phyloP scores from a whole-genome alignment of 805 yeast species.

The Lipomyces yamadae region DNA sequence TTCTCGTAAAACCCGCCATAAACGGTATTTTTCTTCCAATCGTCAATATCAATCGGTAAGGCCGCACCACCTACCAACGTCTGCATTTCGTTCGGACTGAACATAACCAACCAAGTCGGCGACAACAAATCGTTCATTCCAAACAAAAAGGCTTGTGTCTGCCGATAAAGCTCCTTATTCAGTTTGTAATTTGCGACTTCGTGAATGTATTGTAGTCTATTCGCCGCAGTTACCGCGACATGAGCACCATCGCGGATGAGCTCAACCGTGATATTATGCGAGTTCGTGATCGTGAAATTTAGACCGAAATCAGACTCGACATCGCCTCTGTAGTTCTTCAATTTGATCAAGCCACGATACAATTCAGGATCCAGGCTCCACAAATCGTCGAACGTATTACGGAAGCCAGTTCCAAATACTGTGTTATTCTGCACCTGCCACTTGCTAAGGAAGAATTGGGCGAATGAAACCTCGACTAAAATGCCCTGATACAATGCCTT shows the following conservation, averaged over 20 bases:
- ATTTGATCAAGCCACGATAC: conserved; percentile 65
- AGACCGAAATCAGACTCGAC: conserved; percentile 64
- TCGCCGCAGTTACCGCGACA: conserved; percentile 60
- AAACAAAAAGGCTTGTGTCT: conserved; percentile 63
- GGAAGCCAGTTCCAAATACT: conserved; percentile 35
- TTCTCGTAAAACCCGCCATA: conserved; percentile 62
- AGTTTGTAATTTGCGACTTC: conserved; percentile 78
- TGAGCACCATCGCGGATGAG: conserved; percentile 64
- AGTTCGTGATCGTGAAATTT: conserved; percentile 58
- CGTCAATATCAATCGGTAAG: conserved; percentile 69
- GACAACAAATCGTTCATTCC: conserved; percentile 75
- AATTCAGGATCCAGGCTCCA: conserved; percentile 70
- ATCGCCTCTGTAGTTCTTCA: conserved; percentile 58
- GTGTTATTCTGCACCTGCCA: conserved; percentile 49
- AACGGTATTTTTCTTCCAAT: conserved; percentile 64
- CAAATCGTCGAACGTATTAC: conserved; percentile 77
- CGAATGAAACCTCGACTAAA: conserved; percentile 79
- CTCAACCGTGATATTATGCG: conserved; percentile 52
- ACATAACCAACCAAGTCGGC: conserved; percentile 79
- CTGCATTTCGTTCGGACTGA: conserved; percentile 82
- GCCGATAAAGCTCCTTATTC: conserved; percentile 63
- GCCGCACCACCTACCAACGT: conserved; percentile 82
- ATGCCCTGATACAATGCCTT: conserved; percentile 86
- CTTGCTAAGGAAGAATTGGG: conserved; percentile 80
- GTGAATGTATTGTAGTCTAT: conserved; percentile 74